phyloP scores from a whole-genome alignment of 768 basidiomycete species.

The Auricularia cornea region DNA sequence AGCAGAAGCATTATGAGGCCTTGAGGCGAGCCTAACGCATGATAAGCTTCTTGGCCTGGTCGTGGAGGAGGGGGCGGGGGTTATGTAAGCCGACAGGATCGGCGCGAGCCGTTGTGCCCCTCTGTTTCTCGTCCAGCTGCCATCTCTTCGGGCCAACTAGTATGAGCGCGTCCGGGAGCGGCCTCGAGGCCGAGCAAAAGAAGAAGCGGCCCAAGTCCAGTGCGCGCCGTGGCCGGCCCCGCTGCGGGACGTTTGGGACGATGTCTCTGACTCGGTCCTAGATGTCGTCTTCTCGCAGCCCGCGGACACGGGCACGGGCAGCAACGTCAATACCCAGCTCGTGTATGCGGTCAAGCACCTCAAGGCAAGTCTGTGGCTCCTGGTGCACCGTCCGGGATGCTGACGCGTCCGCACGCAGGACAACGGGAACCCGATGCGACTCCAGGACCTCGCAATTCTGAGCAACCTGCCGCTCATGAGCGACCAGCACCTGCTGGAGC shows the following conservation, averaged over 20 bases:
- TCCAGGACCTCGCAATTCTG: conserved; percentile 80
- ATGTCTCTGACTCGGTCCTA: conserved; percentile 18
- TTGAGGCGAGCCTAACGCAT: too few relatives aligned
- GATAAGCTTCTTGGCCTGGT: too few relatives aligned
- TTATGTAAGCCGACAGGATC: too few relatives aligned
- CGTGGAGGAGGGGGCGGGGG: too few relatives aligned
- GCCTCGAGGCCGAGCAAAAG: conserved; percentile 28
- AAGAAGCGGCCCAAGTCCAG: conserved; percentile 55
- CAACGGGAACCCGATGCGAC: conserved; percentile 59
- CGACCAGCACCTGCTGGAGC: conserved; percentile 62
- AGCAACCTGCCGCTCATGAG: conserved; percentile 71
- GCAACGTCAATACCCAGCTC: conserved; percentile 79
- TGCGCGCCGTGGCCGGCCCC: conserved; percentile 25
- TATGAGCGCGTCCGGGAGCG: too few relatives aligned
- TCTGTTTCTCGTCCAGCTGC: too few relatives aligned
- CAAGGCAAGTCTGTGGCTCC: conserved; percentile 42
- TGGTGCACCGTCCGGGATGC: not conserved
- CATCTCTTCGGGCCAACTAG: too few relatives aligned
- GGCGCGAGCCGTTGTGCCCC: too few relatives aligned
- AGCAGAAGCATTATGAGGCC: too few relatives aligned
- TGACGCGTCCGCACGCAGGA: conserved; percentile 31
- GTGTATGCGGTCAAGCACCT: conserved; percentile 77
- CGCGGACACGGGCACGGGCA: conserved; percentile 73
- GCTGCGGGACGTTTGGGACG: not conserved
- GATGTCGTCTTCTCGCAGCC: conserved; percentile 82